Base-by-base conservation (phyloP, 2,329 filamentous ascomycete species). In the Microsporum ferrugineum region DNA sequence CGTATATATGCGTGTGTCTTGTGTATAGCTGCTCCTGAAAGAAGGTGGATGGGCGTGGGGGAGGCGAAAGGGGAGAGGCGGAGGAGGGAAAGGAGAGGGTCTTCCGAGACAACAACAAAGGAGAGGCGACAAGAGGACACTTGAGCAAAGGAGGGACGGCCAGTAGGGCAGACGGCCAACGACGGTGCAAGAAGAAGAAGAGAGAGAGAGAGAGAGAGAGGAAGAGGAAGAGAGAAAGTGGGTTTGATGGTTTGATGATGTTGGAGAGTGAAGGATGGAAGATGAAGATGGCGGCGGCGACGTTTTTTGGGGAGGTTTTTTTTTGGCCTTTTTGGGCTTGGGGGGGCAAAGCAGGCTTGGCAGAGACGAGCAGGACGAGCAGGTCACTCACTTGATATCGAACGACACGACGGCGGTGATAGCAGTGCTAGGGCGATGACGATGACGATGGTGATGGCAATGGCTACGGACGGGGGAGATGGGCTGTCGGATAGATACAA, bases 91-190 rank as follows among this genome's bases (percentile, higher is more conserved):
- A 23, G 29, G 33, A 36, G 53, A 17, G 12, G 39, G 36, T 17
- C 39, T 14, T 43, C 39, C n/a, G 55, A 29, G 55, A 39, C 33
- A 41, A 7, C 49, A 60, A 63, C 57, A 60, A 58, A 62, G 58
- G 62, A 41, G 47, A 38, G 51, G 53, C 47, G 53, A 58, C 39
- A 10, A 57, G 38, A 27, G 36, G 57, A 38, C 8, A 59, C 49
- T n/a, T n/a, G 14, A n/a, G 38, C 51, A 38, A 58, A 45, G 56
- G 56, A 39, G 33, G 53, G 56, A 57, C 57, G 49, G 31, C 41
- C 29, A 33, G n/a, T 33, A 39, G 49, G 41, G 49, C 23, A 43
- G 49, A 34, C 36, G 47, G 39, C 39, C 39, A 43, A 43, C 39
- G 39, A 43, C 39, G 17, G 39, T n/a, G 17, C 3, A 17, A 34